Conservation (phyloP, 1,139 yeast species). For the Debaryomyces nepalensis region DNA sequence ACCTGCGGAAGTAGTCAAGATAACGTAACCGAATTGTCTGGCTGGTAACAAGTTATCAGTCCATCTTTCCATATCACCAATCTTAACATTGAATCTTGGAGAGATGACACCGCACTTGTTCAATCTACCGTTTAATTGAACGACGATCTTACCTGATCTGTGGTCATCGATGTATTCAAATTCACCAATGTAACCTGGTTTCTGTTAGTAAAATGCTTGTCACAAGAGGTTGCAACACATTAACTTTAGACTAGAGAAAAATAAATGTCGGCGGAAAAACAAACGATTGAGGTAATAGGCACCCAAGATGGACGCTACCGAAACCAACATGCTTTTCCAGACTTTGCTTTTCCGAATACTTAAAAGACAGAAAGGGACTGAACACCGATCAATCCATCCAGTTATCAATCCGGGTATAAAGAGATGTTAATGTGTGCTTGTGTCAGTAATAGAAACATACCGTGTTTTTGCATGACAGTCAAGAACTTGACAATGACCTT, state of each 20-base stretch:
- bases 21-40: conserved; percentile 94
- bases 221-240: neutral
- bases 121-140: conserved; percentile 93
- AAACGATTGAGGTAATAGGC: conserved; percentile 56
- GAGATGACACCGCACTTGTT: conserved; percentile 97
- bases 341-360: conserved; percentile 84
- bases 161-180: conserved; percentile 97
- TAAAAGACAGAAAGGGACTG: conserved; percentile 97
- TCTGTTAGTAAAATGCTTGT: conserved; percentile 16
- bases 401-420: conserved; percentile 84
- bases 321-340: conserved; percentile 76
- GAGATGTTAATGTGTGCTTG: conserved; percentile 2
- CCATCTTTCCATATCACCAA: conserved; percentile 93
- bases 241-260: neutral
- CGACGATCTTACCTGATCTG: conserved; percentile 95
- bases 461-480: conserved; percentile 96
- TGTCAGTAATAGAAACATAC: conserved; percentile 63
- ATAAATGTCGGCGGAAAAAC: conserved; percentile 70
- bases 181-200: conserved; percentile 56
- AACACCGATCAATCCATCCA: conserved; percentile 91
- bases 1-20: conserved; percentile 97
- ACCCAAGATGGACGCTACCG: conserved; percentile 28
- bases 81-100: conserved; percentile 94
- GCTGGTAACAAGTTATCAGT: conserved; percentile 94
- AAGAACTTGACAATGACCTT: conserved; percentile 95